phyloP scores from a whole-genome alignment of 176 grass and related monocot species.

The Lolium multiflorum region DNA sequence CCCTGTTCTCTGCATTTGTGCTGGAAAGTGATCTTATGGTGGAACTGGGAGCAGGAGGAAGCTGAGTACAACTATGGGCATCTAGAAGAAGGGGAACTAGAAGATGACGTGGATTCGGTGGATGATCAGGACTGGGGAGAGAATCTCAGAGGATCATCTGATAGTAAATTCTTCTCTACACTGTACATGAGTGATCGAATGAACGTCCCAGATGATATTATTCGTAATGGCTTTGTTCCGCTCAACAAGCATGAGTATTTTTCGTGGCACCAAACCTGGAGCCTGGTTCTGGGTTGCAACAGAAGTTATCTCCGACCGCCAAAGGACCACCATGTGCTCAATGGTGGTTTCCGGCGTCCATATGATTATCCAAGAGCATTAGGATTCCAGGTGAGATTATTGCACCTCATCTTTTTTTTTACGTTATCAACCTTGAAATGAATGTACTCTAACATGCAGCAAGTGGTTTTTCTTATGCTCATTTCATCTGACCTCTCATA shows the following conservation, averaged over 20 bases:
- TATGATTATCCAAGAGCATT: not conserved
- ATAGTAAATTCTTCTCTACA: not conserved
- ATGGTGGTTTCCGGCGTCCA: not conserved
- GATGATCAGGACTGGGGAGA: not conserved
- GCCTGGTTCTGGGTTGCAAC: not conserved
- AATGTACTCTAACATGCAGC: not conserved
- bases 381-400: conserved; percentile 16
- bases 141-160: not conserved
- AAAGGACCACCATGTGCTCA: not conserved
- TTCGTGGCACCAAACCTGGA: not conserved
- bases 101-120: not conserved
- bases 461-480: not conserved
- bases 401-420: not conserved
- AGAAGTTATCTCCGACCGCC: not conserved
- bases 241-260: not conserved
- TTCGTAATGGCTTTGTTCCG: not conserved
- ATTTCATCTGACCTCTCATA: not conserved
- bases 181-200: not conserved
- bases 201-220: not conserved
- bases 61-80: not conserved
- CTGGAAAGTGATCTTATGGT: not conserved
- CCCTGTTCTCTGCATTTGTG: not conserved
- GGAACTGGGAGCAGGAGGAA: not conserved
- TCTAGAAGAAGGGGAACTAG: not conserved
- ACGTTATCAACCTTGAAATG: conserved; percentile 7